These are phyloP conservation scores for Stellera chamaejasme DNA, from an alignment of 345 rosid species.

Conservation along the genomic window DNA sequence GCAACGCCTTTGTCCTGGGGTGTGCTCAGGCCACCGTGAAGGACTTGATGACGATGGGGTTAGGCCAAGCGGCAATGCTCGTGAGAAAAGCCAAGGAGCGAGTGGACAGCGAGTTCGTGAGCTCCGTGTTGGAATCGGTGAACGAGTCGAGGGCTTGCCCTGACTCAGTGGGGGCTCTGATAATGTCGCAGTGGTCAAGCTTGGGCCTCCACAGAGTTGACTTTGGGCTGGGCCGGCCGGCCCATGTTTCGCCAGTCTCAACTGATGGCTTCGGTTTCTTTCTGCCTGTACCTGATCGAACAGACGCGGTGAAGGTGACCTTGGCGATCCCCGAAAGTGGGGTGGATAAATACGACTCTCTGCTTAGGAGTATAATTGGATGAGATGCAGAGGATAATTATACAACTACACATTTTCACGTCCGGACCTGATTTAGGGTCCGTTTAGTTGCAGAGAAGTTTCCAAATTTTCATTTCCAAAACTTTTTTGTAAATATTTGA, in stretches of 20 bases:
- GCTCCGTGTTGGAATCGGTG: slow-evolving; percentile 50
- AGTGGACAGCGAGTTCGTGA: slow-evolving; percentile 50
- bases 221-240: slow-evolving; percentile 69
- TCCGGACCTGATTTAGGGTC: too few species aligned
- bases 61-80: slow-evolving; percentile 46
- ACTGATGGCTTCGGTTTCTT: slow-evolving; percentile 67
- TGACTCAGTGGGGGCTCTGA: slow-evolving; percentile 64
- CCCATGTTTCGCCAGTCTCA: slow-evolving; percentile 60
- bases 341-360: slow-evolving; percentile 43
- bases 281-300: slow-evolving; percentile 44
- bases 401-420: too few species aligned
- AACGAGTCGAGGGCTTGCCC: slow-evolving; percentile 42
- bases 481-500: too few species aligned
- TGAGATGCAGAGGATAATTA: slow-evolving; percentile 22
- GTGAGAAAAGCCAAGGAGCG: slow-evolving; percentile 61
- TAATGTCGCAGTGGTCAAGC: slow-evolving; percentile 83
- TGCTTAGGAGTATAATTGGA: slow-evolving; percentile 33
- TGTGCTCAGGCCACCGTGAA: slow-evolving; percentile 55
- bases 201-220: slow-evolving; percentile 74
- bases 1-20: slow-evolving; percentile 78
- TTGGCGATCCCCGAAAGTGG: slow-evolving; percentile 66
- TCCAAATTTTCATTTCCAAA: too few species aligned
- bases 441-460: too few species aligned
- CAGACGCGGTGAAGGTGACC: slow-evolving; percentile 61
- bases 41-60: slow-evolving; percentile 40